A percentile compares a stretch with the other conserved stretches of the same genome.
These are phyloP conservation scores for Candida ponderosae DNA, from an alignment of 805 yeast genomes.

Conservation along the genomic window DNA sequence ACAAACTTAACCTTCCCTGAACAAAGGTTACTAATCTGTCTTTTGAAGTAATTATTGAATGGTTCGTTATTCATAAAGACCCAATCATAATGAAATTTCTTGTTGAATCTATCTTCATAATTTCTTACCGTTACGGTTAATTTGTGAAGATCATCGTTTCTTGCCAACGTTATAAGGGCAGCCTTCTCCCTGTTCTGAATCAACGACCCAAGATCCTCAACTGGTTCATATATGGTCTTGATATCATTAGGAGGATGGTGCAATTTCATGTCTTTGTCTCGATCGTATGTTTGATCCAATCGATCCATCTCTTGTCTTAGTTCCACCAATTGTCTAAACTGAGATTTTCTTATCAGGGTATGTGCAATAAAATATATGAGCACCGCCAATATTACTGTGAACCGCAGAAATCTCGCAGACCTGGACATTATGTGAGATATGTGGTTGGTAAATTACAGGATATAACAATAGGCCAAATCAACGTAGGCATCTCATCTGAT, in stretches of 20 bases:
- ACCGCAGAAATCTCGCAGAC: no score
- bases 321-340: no score
- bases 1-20: conserved; percentile 38
- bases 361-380: no score
- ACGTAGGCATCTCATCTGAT: no score
- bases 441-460: no score
- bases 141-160: conserved; percentile 49
- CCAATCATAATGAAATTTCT: conserved; percentile 73
- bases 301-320: no score
- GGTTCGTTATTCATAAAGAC: conserved; percentile 49
- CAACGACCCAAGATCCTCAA: conserved; percentile 12
- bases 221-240: conserved; percentile 39
- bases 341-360: no score
- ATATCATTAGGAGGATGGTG: conserved; percentile 1
- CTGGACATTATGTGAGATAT: no score
- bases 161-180: conserved; percentile 58
- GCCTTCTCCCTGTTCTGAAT: conserved; percentile 43
- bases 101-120: conserved; percentile 75
- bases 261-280: no score
- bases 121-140: conserved; percentile 49
- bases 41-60: conserved; percentile 32
- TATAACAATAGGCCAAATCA: no score
- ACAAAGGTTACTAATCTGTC: conserved; percentile 21
- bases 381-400: no score
- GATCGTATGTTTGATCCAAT: no score